These are phyloP conservation scores for Penicillium sp. DNA, from an alignment of 2,329 filamentous ascomycete species.

Conservation along the genomic window DNA sequence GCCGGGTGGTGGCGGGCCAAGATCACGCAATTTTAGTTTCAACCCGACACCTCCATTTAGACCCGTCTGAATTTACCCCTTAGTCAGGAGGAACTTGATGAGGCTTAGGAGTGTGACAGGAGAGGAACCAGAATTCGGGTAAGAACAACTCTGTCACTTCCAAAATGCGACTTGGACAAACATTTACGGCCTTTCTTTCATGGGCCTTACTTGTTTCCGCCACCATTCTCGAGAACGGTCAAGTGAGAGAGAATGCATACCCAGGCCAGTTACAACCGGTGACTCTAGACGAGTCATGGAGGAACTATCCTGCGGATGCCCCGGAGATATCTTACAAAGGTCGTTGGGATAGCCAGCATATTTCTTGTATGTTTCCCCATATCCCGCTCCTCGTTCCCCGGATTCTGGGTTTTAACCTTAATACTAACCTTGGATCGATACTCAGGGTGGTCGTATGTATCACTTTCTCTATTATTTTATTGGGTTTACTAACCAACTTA, in stretches of 20 bases:
- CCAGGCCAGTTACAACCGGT: conserved; percentile 37
- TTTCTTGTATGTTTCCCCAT: conserved; percentile 47
- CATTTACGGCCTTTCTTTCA: conserved; percentile 6
- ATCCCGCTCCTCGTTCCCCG: neutral
- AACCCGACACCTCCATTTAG: neutral
- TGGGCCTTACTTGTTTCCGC: conserved; percentile 28
- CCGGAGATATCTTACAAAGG: conserved; percentile 61
- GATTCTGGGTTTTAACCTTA: conserved; percentile 1
- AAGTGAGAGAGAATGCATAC: conserved; percentile 39
- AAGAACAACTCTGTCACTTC: neutral
- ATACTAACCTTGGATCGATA: conserved; percentile 7
- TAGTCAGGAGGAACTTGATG: neutral
- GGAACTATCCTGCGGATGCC: conserved; percentile 52
- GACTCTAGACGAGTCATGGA: conserved; percentile 39
- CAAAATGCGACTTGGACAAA: conserved; percentile 19
- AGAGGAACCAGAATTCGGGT: neutral
- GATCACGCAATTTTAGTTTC: conserved; percentile 5
- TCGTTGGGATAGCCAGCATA: conserved; percentile 59
- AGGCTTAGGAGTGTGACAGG: neutral
- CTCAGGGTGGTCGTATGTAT: conserved; percentile 54
- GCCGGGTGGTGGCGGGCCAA: conserved; percentile 1
- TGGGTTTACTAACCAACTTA: conserved; percentile 14
- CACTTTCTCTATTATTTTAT: neutral
- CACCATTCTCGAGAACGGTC: conserved; percentile 46
- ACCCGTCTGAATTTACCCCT: neutral